Evolutionary conservation across 1,284 basidiomycete genomes (phyloP), one percentile per base, ranked within the genome.

Genomic region (Papiliotrema laurentii): DNA sequence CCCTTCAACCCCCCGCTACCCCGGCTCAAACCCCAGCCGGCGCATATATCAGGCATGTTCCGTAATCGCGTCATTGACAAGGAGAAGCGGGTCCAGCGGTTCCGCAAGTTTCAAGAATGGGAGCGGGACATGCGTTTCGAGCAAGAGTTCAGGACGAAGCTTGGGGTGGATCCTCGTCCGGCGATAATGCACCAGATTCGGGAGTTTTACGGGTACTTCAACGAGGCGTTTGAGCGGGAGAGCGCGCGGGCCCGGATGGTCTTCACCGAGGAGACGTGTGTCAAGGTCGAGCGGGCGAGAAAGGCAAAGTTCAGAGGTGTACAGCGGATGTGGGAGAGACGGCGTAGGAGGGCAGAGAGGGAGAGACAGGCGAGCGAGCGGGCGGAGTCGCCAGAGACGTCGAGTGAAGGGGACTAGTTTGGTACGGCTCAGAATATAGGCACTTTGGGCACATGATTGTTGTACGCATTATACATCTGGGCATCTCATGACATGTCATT

Each of bases 11-110:
- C 71, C 0, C 84, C 86, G 0, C 77, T 92, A 6, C 88, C 88
- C 0, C 80, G 86, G 0, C 71, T 92, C 58, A 82, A 79, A 48
- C 87, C 86, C 0, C 88, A 92, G 55, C 89, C 90, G 0, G 54
- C 72, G 2, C 74, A 78, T 14, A 78, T 90, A 35, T 78, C 80
- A 0, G 78, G 80, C 61, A 88, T 89, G 76, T 87, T 92, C 28
- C 63, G 71, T 19, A 76, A 77, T 16, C 80, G 90, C 1, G 75
- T 80, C 18, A 59, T 67, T 14, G 75, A 77, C 1, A 77, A 82
- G 5, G 76, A 77, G 14, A 69, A 72, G 25, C 77, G 85, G 0
- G 56, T 77, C n/a, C 70, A 61, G 5, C 60, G 59, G 40, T 64
- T 64, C 14, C 64, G 63, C 2, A 49, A 60, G 16, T 55, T 81